These are phyloP conservation scores for Balansia obtecta DNA, from an alignment of 2,329 filamentous ascomycete species.

Conservation along the genomic window DNA sequence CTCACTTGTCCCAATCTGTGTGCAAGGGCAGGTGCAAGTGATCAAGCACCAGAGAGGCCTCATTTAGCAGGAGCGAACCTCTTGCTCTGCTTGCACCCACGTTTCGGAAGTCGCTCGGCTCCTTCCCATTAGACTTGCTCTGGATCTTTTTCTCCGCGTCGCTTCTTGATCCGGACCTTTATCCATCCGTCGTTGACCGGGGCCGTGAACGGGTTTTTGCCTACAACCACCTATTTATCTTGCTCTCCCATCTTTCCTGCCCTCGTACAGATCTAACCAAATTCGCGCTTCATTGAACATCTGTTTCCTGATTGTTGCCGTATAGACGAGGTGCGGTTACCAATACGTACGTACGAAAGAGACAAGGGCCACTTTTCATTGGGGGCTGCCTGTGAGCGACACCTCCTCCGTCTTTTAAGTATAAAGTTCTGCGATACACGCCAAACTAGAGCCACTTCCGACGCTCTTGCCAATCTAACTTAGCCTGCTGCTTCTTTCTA, in stretches of 20 bases:
- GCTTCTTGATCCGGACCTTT: not conserved
- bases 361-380: not conserved
- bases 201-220: not conserved
- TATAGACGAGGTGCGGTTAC: not conserved
- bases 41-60: not conserved
- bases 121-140: not conserved
- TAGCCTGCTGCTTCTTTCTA: not conserved
- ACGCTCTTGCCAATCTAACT: not conserved
- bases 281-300: no score
- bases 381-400: not conserved
- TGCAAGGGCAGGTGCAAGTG: not conserved
- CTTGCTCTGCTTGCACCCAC: not conserved
- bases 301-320: not conserved
- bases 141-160: not conserved
- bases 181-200: not conserved
- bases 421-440: conserved; percentile 4
- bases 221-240: not conserved
- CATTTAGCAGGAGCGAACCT: not conserved
- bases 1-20: not conserved
- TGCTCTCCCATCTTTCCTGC: not conserved
- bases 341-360: no score
- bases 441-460: conserved; percentile 1
- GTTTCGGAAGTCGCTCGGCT: not conserved
- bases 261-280: not conserved
- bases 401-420: not conserved